Evolutionary conservation across 1,139 yeast genomes (phyloP).

Genomic region (Pichia sp.): DNA sequence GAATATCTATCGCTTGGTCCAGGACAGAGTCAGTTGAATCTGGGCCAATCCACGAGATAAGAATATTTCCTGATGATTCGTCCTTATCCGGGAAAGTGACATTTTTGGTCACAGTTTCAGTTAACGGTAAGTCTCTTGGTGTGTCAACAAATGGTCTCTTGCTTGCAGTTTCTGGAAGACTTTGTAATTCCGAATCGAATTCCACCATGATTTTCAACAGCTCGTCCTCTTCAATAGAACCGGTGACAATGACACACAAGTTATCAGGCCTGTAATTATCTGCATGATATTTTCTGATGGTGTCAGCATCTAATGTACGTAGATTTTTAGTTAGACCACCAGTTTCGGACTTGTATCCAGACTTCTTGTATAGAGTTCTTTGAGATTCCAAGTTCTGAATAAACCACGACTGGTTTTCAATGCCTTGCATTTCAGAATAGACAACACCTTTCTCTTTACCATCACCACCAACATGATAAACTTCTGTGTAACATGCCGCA

Average conservation of each 20-base stretch:
- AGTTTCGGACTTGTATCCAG: conserved; percentile 89
- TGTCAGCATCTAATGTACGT: conserved; percentile 63
- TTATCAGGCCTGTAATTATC: conserved; percentile 76
- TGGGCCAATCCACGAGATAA: conserved; percentile 83
- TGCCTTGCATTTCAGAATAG: conserved; percentile 95
- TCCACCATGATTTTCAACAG: conserved; percentile 50
- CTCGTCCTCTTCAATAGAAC: conserved; percentile 72
- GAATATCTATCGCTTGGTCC: conserved; percentile 62
- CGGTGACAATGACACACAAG: conserved; percentile 73
- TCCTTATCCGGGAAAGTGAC: conserved; percentile 86
- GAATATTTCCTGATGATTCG: conserved; percentile 74
- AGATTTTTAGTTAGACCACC: conserved; percentile 84
- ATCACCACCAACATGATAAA: conserved; percentile 85
- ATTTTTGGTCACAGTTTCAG: conserved; percentile 33
- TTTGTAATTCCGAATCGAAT: conserved; percentile 55
- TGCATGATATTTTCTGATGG: conserved; percentile 70
- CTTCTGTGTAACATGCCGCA: conserved; percentile 89
- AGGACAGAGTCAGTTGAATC: conserved; percentile 41
- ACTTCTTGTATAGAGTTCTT: conserved; percentile 50
- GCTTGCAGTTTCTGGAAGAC: conserved; percentile 31
- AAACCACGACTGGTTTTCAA: conserved; percentile 75
- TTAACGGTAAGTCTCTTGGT: conserved; percentile 34
- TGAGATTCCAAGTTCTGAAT: conserved; percentile 59
- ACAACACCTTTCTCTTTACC: conserved; percentile 96
- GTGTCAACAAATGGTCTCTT: conserved; percentile 82